A percentile compares a stretch with the other conserved stretches of the same genome.
These are phyloP conservation scores for Lumnitzera racemosa DNA, from an alignment of 345 rosid species.

Conservation along the genomic window DNA sequence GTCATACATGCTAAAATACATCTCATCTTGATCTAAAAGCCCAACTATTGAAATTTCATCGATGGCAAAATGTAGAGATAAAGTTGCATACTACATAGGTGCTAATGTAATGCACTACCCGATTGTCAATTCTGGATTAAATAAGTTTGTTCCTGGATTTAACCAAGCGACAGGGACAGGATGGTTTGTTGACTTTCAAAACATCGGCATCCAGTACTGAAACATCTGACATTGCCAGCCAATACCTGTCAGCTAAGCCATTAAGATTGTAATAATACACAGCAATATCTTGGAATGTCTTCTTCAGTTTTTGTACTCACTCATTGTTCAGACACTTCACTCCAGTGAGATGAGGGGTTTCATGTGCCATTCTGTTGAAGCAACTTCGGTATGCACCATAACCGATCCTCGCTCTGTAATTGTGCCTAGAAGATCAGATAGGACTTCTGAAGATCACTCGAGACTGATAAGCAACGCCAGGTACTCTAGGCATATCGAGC, in stretches of 20 bases:
- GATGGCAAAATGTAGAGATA: too few species aligned
- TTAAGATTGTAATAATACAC: background rate
- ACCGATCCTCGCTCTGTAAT: slow-evolving; percentile 31
- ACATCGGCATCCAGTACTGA: slow-evolving; percentile 8
- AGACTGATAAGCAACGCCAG: slow-evolving; percentile 14
- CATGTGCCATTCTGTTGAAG: slow-evolving; percentile 52
- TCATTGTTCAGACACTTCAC: slow-evolving; percentile 2
- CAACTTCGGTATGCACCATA: slow-evolving; percentile 36
- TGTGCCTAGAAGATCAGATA: slow-evolving; percentile 27
- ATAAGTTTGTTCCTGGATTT: slow-evolving; percentile 3
- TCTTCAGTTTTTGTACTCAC: slow-evolving; percentile 3
- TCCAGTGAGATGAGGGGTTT: slow-evolving; percentile 37
- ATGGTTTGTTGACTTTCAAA: slow-evolving; percentile 9
- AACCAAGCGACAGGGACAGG: slow-evolving; percentile 13
- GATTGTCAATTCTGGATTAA: slow-evolving; percentile 1
- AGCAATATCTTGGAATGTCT: background rate
- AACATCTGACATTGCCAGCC: slow-evolving; percentile 14
- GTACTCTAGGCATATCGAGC: slow-evolving; percentile 28
- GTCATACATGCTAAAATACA: too few species aligned
- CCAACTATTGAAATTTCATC: too few species aligned
- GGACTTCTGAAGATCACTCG: slow-evolving; percentile 5
- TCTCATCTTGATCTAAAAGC: too few species aligned
- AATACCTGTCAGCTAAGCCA: slow-evolving; percentile 8
- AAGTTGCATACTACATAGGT: background rate
- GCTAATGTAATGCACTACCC: slow-evolving; percentile 3